Evolutionary conservation across 352 stramenopile species (phyloP).

Genomic region (Salisapilia sapeloensis): DNA sequence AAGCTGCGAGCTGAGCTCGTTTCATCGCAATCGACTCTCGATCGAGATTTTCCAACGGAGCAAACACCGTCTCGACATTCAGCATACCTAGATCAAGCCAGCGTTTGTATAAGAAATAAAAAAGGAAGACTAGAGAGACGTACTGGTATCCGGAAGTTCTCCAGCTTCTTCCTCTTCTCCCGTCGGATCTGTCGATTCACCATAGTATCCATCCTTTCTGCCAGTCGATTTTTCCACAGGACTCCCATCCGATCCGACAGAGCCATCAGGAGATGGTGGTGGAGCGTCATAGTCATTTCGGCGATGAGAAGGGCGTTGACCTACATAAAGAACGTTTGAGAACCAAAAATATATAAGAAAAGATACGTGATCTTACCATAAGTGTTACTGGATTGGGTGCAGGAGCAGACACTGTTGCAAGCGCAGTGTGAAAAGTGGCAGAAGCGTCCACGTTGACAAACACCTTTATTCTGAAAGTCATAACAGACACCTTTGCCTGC

Average conservation of each 20-base stretch:
- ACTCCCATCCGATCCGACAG: constrained; percentile 22
- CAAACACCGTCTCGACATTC: constrained; percentile 49
- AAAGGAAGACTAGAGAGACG: constrained; percentile 2
- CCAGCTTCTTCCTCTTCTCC: constrained; percentile 52
- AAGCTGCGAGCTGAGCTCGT: constrained; percentile 43
- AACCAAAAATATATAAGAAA: neutral
- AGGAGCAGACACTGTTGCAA: constrained; percentile 74
- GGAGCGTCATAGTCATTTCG: constrained; percentile 73
- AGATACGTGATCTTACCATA: constrained; percentile 26
- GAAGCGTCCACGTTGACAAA: constrained; percentile 65
- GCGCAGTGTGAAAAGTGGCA: constrained; percentile 81
- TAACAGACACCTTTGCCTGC: constrained; percentile 71
- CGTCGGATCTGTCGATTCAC: too few relatives aligned
- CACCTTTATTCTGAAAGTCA: constrained; percentile 80
- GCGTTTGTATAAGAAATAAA: constrained; percentile 1
- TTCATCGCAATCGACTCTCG: constrained; percentile 72
- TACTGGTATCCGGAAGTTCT: constrained; percentile 46
- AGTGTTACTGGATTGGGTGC: constrained; percentile 65
- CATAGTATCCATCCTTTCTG: constrained; percentile 4
- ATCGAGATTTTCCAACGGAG: constrained; percentile 56
- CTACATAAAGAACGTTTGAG: constrained; percentile 10
- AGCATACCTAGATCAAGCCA: constrained; percentile 18
- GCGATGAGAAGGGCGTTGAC: constrained; percentile 63
- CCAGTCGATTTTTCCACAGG: constrained; percentile 12
- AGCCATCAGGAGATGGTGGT: constrained; percentile 32